phyloP scores from a whole-genome alignment of 2,329 filamentous ascomycete species.

The Blastomyces gilchristii region DNA sequence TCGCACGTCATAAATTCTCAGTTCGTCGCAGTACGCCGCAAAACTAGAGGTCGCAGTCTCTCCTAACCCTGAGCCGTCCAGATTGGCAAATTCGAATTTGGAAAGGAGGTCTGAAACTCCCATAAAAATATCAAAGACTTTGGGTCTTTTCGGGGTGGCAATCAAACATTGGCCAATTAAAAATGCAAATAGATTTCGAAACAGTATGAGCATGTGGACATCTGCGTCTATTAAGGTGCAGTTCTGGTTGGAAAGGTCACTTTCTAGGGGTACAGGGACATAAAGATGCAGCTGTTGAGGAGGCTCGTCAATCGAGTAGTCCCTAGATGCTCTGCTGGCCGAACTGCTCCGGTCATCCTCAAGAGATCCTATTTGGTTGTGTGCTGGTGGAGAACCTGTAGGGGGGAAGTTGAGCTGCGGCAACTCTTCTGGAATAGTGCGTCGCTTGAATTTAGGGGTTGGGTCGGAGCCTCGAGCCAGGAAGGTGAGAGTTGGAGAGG shows the following conservation, averaged over 20 bases:
- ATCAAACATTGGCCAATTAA: constrained; percentile 52
- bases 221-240: constrained; percentile 37
- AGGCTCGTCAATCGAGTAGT: constrained; percentile 39
- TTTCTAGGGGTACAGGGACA: constrained; percentile 47
- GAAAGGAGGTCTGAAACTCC: constrained; percentile 48
- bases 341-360: constrained; percentile 33
- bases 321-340: constrained; percentile 40
- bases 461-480: constrained; percentile 41
- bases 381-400: constrained; percentile 18
- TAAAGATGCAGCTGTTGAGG: constrained; percentile 46
- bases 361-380: constrained; percentile 21
- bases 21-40: constrained; percentile 59
- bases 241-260: constrained; percentile 34
- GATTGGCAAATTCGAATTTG: constrained; percentile 50
- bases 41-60: constrained; percentile 47
- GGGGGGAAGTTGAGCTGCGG: constrained; percentile 24
- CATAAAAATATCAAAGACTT: constrained; percentile 51
- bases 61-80: constrained; percentile 54
- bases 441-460: constrained; percentile 36
- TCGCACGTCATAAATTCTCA: constrained; percentile 67
- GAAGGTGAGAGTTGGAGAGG: constrained; percentile 46
- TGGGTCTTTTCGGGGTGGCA: constrained; percentile 45
- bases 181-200: constrained; percentile 56
- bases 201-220: constrained; percentile 47
- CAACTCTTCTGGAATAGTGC: constrained; percentile 14